These are phyloP conservation scores for Pleurotus cornucopiae DNA, from an alignment of 768 basidiomycete species.

Conservation along the genomic window DNA sequence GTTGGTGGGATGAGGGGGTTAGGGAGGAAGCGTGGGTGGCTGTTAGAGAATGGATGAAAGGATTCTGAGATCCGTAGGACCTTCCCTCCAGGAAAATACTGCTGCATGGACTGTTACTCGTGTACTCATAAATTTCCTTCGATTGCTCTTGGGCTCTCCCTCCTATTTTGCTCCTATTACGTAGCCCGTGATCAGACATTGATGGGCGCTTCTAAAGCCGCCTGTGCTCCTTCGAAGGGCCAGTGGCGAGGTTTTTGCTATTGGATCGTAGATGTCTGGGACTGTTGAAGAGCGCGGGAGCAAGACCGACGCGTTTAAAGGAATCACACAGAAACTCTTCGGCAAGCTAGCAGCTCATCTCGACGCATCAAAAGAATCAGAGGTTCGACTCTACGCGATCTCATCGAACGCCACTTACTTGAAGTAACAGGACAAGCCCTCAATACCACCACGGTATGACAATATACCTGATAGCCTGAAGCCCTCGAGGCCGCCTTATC, in stretches of 20 bases:
- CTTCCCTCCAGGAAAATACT: too few species aligned
- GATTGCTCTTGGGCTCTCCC: too few species aligned
- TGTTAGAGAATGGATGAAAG: conserved; percentile 27
- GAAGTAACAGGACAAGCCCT: neutral
- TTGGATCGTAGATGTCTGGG: too few species aligned
- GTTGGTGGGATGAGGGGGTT: conserved; percentile 41
- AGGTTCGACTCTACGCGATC: neutral
- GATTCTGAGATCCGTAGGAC: neutral
- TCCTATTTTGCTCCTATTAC: too few species aligned
- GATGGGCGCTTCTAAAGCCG: too few species aligned
- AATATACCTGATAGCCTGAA: too few species aligned
- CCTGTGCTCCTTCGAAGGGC: too few species aligned
- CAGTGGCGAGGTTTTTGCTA: too few species aligned
- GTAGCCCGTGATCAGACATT: too few species aligned
- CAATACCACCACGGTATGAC: conserved; percentile 7
- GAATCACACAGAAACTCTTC: neutral
- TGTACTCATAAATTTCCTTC: too few species aligned
- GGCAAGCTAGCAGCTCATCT: neutral
- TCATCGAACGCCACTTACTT: neutral
- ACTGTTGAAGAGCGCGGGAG: neutral
- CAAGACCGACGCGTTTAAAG: conserved; percentile 1
- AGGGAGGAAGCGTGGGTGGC: conserved; percentile 32
- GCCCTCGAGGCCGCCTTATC: too few species aligned
- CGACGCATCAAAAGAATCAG: neutral
- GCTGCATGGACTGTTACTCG: too few species aligned